Base-by-base conservation (phyloP, 2,329 filamentous ascomycete genomes). In the Venturiaceae sp. region DNA sequence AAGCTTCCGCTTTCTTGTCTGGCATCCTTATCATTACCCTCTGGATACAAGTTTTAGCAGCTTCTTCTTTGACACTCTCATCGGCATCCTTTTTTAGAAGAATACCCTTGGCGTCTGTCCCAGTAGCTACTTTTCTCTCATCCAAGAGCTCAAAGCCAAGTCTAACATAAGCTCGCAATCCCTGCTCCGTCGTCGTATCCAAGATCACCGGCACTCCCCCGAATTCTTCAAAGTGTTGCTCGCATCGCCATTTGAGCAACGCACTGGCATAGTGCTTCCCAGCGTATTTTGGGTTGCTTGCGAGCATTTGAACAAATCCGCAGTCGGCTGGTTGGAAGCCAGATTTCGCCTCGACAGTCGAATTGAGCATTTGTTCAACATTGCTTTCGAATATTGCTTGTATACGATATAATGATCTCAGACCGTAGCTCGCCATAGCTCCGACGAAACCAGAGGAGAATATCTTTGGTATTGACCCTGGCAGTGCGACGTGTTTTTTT, bases 281-380 rank as follows among this genome's bases (percentile, higher is more conserved):
- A 13, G 13, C 34, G 19, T 14, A 36, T 9, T 21, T 34, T 5
- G 53, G 28, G n/a, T 56, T 56, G 4, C 5, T 32, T 21, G 53
- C 53, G n/a, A 56, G 21, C 53, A 56, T 56, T 28, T 56, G 53
- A 14, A 56, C 53, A 23, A 56, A 56, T 21, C 53, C 53, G n/a
- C 53, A 56, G 7, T 56, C 53, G 5, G 21, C 36, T 6, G 30
- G 34, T 13, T 56, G 33, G 32, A 41, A 56, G 13, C 53, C 53
- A 4, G 36, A 39, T 37, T n/a, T 32, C 7, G 53, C 28, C 28
- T 37, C 26, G 23, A 56, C n/a, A 19, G 16, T 7, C 21, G 28
- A 8, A 14, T 56, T 44, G 21, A 56, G 41, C 53, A 56, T 56
- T 23, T 36, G 16, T 8, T 44, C 28, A 14, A 56, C 32, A 26